Base-by-base conservation (phyloP, 805 yeast species). In the Candida endomychidarum region DNA sequence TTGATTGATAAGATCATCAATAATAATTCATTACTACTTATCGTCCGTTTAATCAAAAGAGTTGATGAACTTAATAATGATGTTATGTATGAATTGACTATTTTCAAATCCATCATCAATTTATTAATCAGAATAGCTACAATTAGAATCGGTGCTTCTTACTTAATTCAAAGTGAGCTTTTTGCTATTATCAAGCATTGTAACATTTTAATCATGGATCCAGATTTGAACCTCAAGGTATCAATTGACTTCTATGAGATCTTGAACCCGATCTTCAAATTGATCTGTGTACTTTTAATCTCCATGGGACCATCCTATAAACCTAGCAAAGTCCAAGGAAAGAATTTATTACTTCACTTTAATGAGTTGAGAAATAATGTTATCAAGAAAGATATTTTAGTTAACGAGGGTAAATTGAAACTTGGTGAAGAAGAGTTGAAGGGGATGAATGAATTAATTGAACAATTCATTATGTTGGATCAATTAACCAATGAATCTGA, bases 301-400 rank as follows among this genome's bases (percentile, higher is more conserved):
- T 78, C 95, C 2, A 75, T 86, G 69, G 96, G 96, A 0, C 81
- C 90, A 4, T 80, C 81, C 30, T 86, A 86, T 58, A 72, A 69
- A 43, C 70, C 75, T 0, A 80, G 84, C 11, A 67, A 80, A 8
- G 53, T 60, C 5, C 80, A 76, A 48, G 82, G 80, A 0, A 69
- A 66, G 37, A 67, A 60, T 3, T 57, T 88, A 31, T 53, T 86
- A 52, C 51, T 57, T 7, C 73, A 74, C 34, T 79, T 79, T 55
- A 68, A 75, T 36, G 75, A 70, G 38, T 58, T 87, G 39, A 67
- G 81, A 14, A 72, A 76, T 34, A 86, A 88, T 2, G 70, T 82
- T 2, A 57, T 83, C 60, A 82, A 81, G 53, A 72, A 79, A 45
- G 86, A 80, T 45, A 63, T 72, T 3, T 51, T 69, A 34, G 37